phyloP scores from a whole-genome alignment of 2,329 filamentous ascomycete genomes.

The Apiospora pterosperma region DNA sequence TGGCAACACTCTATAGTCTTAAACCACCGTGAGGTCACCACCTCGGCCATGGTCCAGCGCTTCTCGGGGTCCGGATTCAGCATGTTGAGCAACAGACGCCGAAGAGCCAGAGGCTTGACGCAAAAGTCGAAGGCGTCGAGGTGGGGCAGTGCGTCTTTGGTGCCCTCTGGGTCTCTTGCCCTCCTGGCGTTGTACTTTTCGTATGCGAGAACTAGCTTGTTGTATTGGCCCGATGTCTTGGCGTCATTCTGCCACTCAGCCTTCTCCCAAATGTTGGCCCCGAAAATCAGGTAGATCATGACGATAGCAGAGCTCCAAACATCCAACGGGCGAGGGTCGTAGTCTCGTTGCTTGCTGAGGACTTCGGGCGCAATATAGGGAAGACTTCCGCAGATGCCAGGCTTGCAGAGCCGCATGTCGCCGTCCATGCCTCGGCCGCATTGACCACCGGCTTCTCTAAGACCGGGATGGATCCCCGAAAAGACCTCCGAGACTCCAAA shows the following conservation, averaged over 20 bases:
- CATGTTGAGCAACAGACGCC: slow-evolving; percentile 75
- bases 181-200: slow-evolving; percentile 61
- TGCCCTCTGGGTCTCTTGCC: slow-evolving; percentile 33
- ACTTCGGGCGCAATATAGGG: slow-evolving; percentile 90
- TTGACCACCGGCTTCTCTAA: slow-evolving; percentile 68
- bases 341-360: slow-evolving; percentile 59
- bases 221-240: slow-evolving; percentile 53
- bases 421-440: slow-evolving; percentile 68
- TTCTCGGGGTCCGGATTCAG: slow-evolving; percentile 72
- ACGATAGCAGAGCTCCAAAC: slow-evolving; percentile 85
- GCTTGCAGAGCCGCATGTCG: slow-evolving; percentile 66
- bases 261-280: slow-evolving; percentile 70
- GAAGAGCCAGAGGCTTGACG: slow-evolving; percentile 65
- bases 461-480: slow-evolving; percentile 73
- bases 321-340: slow-evolving; percentile 76
- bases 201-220: slow-evolving; percentile 65
- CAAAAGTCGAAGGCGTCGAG: slow-evolving; percentile 61
- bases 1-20: slow-evolving; percentile 77
- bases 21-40: slow-evolving; percentile 69
- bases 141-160: slow-evolving; percentile 63
- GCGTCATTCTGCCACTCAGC: slow-evolving; percentile 48
- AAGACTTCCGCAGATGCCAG: slow-evolving; percentile 79
- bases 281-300: slow-evolving; percentile 73
- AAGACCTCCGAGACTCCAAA: slow-evolving; percentile 90
- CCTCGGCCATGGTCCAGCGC: slow-evolving; percentile 66